These are phyloP conservation scores for Solanum chacoense DNA, from an alignment of 305 asterid genomes.

Conservation along the genomic window DNA sequence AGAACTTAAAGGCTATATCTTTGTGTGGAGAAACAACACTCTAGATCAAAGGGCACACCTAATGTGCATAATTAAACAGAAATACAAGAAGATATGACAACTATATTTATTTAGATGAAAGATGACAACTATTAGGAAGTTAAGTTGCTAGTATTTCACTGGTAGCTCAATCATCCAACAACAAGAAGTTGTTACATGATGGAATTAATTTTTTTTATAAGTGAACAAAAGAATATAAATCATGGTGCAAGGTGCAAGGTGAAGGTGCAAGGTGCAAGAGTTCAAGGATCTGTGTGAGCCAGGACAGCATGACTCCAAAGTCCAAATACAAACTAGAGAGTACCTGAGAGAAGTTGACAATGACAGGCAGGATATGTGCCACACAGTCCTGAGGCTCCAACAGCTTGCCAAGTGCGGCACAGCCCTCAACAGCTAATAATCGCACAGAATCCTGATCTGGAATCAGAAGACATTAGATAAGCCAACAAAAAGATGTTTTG, in stretches of 20 bases:
- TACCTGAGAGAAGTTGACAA: conserved; percentile 82
- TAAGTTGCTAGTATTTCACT: background rate
- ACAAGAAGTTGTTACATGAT: background rate
- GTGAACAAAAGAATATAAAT: background rate
- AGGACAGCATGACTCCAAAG: background rate
- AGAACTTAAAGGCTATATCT: background rate
- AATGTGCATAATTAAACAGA: background rate
- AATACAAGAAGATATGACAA: background rate
- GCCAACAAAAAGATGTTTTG: background rate
- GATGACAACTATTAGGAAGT: background rate
- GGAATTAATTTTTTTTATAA: background rate
- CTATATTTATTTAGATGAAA: background rate
- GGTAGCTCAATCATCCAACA: background rate
- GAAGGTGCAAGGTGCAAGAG: background rate
- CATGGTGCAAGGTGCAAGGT: background rate
- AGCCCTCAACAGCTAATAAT: conserved; percentile 81
- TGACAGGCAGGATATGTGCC: conserved; percentile 80
- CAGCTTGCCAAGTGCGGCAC: conserved; percentile 90
- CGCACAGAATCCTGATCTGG: conserved; percentile 97
- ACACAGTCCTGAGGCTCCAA: conserved; percentile 87
- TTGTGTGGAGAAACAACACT: background rate
- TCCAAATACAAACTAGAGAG: background rate
- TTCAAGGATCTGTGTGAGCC: background rate
- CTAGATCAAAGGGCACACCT: background rate
- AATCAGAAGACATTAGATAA: background rate